A percentile compares a stretch with the other conserved stretches of the same genome.
These are phyloP conservation scores for Leishmania tarentolae DNA, from an alignment of 208 protist genomes.

Conservation along the genomic window DNA sequence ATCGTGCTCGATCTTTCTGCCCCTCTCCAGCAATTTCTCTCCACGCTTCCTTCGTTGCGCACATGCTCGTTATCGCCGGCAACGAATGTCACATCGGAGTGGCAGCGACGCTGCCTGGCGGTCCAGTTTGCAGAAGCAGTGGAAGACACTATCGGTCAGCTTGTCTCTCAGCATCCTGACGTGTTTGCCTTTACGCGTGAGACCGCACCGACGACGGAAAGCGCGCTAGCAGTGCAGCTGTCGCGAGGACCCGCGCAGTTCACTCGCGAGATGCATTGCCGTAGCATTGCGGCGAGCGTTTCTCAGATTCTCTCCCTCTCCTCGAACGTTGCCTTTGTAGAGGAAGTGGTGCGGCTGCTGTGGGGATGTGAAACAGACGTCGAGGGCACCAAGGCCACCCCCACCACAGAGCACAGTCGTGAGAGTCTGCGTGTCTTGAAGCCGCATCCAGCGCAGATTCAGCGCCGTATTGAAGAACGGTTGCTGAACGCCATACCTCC, in stretches of 20 bases:
- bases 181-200: constrained; percentile 32
- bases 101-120: not conserved
- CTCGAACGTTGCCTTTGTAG: constrained; percentile 42
- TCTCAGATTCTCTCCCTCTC: constrained; percentile 57
- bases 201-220: not conserved
- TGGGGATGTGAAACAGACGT: constrained; percentile 6
- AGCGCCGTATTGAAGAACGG: constrained; percentile 21
- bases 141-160: constrained; percentile 37
- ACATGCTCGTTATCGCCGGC: not conserved
- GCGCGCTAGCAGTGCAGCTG: not conserved
- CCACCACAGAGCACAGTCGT: not conserved
- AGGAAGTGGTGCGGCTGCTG: constrained; percentile 62
- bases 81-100: not conserved
- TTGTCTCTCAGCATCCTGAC: constrained; percentile 54
- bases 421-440: not conserved
- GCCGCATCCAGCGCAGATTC: constrained; percentile 7
- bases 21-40: constrained; percentile 1
- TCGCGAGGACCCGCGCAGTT: not conserved
- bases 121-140: constrained; percentile 42
- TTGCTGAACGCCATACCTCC: not conserved
- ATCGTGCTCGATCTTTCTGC: constrained; percentile 41
- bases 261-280: constrained; percentile 29
- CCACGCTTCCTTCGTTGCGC: not conserved
- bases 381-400: not conserved
- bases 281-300: constrained; percentile 72